A percentile compares a stretch with the other conserved stretches of the same genome.
These are phyloP conservation scores for Marchantia polymorpha DNA, from an alignment of 225 moss, liverwort and hornwort genomes.

Conservation along the genomic window DNA sequence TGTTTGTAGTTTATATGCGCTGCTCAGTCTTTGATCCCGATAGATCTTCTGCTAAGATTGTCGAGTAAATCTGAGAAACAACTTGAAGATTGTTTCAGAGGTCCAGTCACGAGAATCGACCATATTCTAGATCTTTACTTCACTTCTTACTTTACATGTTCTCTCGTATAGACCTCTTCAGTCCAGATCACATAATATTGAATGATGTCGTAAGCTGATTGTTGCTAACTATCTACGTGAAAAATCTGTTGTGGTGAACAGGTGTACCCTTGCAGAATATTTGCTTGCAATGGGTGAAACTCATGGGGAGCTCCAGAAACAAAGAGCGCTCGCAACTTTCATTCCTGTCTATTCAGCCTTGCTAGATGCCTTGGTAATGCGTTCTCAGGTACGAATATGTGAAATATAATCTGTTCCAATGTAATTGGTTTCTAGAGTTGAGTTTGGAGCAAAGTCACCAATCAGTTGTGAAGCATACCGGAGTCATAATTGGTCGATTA, in stretches of 20 bases:
- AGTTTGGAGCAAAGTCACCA: background rate
- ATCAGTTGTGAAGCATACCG: too few relatives aligned
- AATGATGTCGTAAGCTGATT: background rate
- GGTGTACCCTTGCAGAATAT: slow-evolving; percentile 89
- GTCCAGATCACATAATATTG: too few relatives aligned
- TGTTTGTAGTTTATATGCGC: background rate
- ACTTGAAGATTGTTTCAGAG: background rate
- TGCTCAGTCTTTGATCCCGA: background rate
- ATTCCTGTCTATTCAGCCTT: slow-evolving; percentile 79
- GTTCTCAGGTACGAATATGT: slow-evolving; percentile 57
- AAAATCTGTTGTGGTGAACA: slow-evolving; percentile 18
- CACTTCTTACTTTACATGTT: background rate
- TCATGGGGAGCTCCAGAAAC: slow-evolving; percentile 55
- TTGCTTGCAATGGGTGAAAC: slow-evolving; percentile 55
- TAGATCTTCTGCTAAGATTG: background rate
- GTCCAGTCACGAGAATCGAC: background rate
- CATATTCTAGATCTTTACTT: background rate
- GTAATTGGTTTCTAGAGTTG: background rate
- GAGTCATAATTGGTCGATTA: too few relatives aligned
- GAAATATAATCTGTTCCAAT: too few relatives aligned
- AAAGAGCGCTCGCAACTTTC: slow-evolving; percentile 51
- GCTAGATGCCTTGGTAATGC: slow-evolving; percentile 72
- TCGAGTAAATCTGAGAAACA: background rate
- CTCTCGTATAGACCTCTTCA: background rate
- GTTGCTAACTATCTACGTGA: background rate